Base-by-base conservation (phyloP, 2,329 filamentous ascomycete species). In the Polychaeton citri region DNA sequence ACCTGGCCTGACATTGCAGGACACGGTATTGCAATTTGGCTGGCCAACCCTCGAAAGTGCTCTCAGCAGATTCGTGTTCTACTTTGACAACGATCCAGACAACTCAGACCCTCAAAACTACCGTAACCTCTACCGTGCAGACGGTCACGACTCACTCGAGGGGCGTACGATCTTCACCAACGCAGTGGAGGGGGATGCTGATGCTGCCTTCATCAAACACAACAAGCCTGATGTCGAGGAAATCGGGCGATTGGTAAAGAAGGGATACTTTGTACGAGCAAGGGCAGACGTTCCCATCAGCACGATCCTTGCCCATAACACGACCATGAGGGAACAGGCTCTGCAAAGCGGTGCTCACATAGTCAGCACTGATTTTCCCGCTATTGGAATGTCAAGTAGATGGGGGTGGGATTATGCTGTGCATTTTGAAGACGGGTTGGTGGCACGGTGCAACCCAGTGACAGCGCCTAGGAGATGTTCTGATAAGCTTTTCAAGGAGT, bases 101-200 rank as follows among this genome's bases (percentile, higher is more conserved):
- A 49, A 56, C 13, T 51, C 30, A 16, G 30, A 32, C 43, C 21
- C 49, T 7, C 19, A 39, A 8, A 32, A 46, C 13, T 51, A 61
- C 3, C 58, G 62, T 24, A 49, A 56, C 18, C 44, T 58, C n/a
- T 69, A 69, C 46, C 54, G 47, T 10, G 45, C 50, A 18, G 21
- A 45, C 7, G 50, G 53, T 6, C 51, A 59, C 42, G 45, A 53
- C 34, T 55, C 48, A 5, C 50, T 63, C 10, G 59, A 70, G 38
- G 62, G 62, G 33, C 58, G 66, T 16, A 61, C 62, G 2, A 50
- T 70, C 10, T 71, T 69, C 47, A 68, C 65, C 6, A 69, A 70
- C 43, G 57, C 61, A 0, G 41, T 59, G 3, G 65, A 66, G 24
- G 66, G 66, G 15, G 46, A 59, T 1, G 37, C 59, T 0, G 65